Conservation (phyloP, 2,329 filamentous ascomycete species). For the Sphaceloma murrayae region DNA sequence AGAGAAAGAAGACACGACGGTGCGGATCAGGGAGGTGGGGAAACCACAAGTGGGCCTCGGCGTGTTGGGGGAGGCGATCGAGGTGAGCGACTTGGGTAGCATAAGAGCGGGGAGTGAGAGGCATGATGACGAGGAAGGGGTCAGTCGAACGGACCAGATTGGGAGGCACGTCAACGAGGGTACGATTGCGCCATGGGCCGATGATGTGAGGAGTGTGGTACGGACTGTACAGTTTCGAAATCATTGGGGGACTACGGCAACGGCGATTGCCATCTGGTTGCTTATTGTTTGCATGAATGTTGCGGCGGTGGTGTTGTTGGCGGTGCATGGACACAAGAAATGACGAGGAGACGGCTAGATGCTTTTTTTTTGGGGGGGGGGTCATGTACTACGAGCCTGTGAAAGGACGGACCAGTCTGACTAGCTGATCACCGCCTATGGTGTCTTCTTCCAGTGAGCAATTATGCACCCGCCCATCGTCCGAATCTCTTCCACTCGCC, state of each 20-base stretch:
- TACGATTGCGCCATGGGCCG: constrained; percentile 6
- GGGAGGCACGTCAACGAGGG: not conserved
- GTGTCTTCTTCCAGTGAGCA: not conserved
- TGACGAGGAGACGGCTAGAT: not conserved
- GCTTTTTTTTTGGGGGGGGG: too few species aligned
- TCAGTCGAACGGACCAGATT: too few species aligned
- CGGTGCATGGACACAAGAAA: constrained; percentile 41
- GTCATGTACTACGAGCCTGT: too few species aligned
- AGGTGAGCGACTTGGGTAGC: not conserved
- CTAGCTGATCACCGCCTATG: too few species aligned
- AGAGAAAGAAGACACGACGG: not conserved
- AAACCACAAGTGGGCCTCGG: not conserved
- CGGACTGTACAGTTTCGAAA: constrained; percentile 55
- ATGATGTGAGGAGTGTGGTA: constrained; percentile 10
- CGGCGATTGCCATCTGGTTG: constrained; percentile 59
- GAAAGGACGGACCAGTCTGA: too few species aligned
- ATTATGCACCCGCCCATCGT: constrained; percentile 23
- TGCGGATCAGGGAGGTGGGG: not conserved
- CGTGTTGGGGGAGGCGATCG: constrained; percentile 4
- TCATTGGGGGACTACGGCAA: constrained; percentile 50
- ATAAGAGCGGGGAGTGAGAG: not conserved
- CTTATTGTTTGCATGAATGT: constrained; percentile 70
- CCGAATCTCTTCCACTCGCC: constrained; percentile 39
- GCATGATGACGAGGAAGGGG: not conserved
- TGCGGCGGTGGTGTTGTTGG: constrained; percentile 57